phyloP scores from a whole-genome alignment of 768 basidiomycete species.

The Trametes cubensis region DNA sequence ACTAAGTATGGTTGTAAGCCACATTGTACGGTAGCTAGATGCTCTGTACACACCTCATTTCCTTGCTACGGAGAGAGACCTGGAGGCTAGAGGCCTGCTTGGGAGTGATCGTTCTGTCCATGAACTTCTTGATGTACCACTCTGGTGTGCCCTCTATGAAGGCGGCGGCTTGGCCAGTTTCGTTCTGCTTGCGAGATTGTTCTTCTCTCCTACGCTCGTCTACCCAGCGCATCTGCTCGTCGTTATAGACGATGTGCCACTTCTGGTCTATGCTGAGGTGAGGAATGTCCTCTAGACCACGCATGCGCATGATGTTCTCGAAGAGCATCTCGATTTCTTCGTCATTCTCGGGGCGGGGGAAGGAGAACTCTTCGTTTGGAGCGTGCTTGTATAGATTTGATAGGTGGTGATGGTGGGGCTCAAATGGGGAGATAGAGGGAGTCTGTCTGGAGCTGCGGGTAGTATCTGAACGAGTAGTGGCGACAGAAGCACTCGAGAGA shows the following conservation, averaged over 20 bases:
- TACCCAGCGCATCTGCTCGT: conserved; percentile 79
- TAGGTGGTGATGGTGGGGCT: conserved; percentile 59
- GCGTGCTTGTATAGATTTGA: conserved; percentile 42
- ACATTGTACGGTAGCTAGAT: background rate
- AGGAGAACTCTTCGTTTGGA: conserved; percentile 62
- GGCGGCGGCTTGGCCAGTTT: conserved; percentile 54
- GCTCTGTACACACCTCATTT: conserved; percentile 62
- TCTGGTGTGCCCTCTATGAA: conserved; percentile 77
- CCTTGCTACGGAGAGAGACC: conserved; percentile 79
- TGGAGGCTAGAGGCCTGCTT: conserved; percentile 78
- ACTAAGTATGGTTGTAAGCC: conserved; percentile 40
- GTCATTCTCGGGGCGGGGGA: conserved; percentile 75
- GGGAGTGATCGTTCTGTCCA: conserved; percentile 81
- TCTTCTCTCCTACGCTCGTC: conserved; percentile 69
- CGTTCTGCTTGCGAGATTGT: conserved; percentile 60
- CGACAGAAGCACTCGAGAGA: conserved; percentile 38
- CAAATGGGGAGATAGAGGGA: conserved; percentile 54
- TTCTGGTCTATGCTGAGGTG: conserved; percentile 78
- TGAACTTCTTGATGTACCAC: conserved; percentile 90
- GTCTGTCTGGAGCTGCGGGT: conserved; percentile 67
- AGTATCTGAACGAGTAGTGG: conserved; percentile 57
- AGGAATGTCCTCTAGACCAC: conserved; percentile 64
- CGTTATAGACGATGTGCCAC: conserved; percentile 87
- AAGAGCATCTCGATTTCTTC: conserved; percentile 82
- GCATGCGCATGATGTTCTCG: conserved; percentile 70